Conservation (phyloP, 805 yeast species). For the Saccharomycopsis selenospora region DNA sequence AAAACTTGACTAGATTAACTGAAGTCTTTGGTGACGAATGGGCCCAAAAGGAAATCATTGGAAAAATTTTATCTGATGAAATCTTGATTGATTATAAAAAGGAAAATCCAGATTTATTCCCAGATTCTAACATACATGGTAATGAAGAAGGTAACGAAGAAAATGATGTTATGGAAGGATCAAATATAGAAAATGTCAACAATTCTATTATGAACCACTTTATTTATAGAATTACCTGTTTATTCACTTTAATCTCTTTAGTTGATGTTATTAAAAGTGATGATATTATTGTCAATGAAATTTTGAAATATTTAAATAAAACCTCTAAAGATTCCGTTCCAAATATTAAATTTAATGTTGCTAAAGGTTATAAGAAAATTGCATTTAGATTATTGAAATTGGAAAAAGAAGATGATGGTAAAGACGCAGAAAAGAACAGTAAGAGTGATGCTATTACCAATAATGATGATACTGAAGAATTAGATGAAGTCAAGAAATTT, state of each 20-base stretch:
- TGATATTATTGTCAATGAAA: conserved; percentile 49
- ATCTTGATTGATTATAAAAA: conserved; percentile 29
- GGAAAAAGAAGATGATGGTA: conserved; percentile 12
- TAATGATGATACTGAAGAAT: conserved; percentile 14
- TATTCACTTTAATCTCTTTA: conserved; percentile 79
- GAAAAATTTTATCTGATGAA: conserved; percentile 53
- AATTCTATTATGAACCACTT: conserved; percentile 44
- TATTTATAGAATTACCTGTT: conserved; percentile 84
- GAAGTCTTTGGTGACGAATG: conserved; percentile 87
- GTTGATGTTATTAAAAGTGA: conserved; percentile 60
- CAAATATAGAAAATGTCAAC: conserved; percentile 24
- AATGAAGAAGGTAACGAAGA: conserved; percentile 26
- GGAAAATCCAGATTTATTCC: conserved; percentile 21
- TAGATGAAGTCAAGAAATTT: conserved; percentile 23
- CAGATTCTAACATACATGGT: conserved; percentile 30
- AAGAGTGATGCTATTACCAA: conserved; percentile 12
- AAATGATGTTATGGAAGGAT: conserved; percentile 38
- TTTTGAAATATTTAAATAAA: conserved; percentile 72
- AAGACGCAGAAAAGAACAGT: conserved; percentile 5
- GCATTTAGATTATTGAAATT: conserved; percentile 38
- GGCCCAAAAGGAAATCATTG: conserved; percentile 81
- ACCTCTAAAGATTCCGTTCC: conserved; percentile 81
- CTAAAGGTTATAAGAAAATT: conserved; percentile 68
- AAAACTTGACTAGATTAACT: conserved; percentile 70
- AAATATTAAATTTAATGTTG: conserved; percentile 90